Evolutionary conservation across 75 land plant genomes (phyloP).

Genomic region (Pinus albicaulis): DNA sequence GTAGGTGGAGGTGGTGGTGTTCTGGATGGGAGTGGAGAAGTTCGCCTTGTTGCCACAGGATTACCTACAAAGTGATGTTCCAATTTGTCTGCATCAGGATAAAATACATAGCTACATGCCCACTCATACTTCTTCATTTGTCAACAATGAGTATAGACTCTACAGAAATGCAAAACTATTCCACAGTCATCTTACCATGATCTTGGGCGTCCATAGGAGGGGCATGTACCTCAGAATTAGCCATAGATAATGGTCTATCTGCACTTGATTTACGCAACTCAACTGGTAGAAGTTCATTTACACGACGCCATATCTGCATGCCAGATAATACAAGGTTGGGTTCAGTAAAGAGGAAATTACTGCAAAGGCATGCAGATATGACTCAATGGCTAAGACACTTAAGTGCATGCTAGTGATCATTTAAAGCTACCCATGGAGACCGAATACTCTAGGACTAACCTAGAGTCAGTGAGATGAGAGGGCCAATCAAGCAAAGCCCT

Average conservation of each 20-base stretch:
- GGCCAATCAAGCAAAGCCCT: conserved; percentile 97
- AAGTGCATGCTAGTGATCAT: conserved; percentile 10
- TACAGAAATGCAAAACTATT: neutral
- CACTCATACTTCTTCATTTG: neutral
- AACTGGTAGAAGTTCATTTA: conserved; percentile 72
- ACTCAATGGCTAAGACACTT: conserved; percentile 1
- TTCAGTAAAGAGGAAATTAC: conserved; percentile 12
- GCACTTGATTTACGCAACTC: conserved; percentile 69
- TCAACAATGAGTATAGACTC: neutral
- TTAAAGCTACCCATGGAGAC: conserved; percentile 9
- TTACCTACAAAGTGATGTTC: conserved; percentile 19
- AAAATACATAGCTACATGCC: neutral
- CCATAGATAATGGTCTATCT: conserved; percentile 38
- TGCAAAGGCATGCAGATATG: conserved; percentile 9
- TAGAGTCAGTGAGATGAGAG: conserved; percentile 85
- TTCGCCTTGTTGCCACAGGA: conserved; percentile 18
- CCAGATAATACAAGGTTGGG: conserved; percentile 8
- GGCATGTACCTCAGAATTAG: conserved; percentile 10
- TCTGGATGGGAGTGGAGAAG: conserved; percentile 54
- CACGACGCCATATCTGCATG: conserved; percentile 91
- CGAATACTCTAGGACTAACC: conserved; percentile 85
- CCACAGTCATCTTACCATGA: conserved; percentile 15
- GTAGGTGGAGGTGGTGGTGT: conserved; percentile 76
- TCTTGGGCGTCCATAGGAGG: conserved; percentile 17
- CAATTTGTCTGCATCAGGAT: conserved; percentile 6